Conservation (phyloP, 106 monocot genomes). For the Gastrodia elata region DNA sequence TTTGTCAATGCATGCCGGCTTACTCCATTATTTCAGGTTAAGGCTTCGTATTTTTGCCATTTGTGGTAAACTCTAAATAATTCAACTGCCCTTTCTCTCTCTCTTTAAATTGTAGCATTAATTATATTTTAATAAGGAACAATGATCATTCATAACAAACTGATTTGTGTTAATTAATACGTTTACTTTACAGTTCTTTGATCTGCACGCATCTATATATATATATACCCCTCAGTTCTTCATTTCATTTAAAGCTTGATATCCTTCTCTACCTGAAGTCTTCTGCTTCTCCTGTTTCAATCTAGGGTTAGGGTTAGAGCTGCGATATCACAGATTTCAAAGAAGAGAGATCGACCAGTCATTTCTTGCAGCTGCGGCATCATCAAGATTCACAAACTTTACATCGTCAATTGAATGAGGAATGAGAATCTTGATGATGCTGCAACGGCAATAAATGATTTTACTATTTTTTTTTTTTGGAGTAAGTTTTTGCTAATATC, state of each 20-base stretch:
- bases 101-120: neutral
- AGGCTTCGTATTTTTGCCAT: neutral
- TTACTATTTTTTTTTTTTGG: too few species aligned
- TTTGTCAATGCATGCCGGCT: neutral
- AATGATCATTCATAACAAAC: too few species aligned
- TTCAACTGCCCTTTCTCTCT: neutral
- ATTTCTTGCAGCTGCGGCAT: neutral
- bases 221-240: neutral
- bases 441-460: neutral
- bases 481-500: too few species aligned
- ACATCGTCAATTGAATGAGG: neutral
- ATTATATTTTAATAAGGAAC: neutral
- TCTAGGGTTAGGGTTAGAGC: neutral
- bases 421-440: neutral
- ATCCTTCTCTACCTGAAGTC: neutral
- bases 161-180: neutral
- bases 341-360: constrained; percentile 1
- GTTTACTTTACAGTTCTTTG: neutral
- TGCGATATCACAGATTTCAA: neutral
- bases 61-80: neutral
- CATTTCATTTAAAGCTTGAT: neutral
- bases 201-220: neutral
- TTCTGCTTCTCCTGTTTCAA: neutral
- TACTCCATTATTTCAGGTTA: neutral
- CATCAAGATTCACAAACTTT: neutral